A percentile compares a stretch with the other conserved stretches of the same genome.
phyloP scores from a whole-genome alignment of 768 basidiomycete genomes.

The Agrocybe pediades region DNA sequence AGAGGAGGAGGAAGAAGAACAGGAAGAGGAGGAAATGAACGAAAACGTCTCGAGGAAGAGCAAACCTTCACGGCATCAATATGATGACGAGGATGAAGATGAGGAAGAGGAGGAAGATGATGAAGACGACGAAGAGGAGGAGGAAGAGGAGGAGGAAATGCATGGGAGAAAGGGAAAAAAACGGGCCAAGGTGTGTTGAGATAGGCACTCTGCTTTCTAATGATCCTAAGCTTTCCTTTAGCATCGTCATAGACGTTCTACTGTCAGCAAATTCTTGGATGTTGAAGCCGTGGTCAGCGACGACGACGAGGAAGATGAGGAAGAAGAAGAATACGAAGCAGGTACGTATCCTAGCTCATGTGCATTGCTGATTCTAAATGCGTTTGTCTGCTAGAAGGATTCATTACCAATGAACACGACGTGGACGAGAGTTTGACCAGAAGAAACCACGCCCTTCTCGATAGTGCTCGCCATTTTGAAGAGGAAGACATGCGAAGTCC shows the following conservation, averaged over 20 bases:
- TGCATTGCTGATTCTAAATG: constrained; percentile 6
- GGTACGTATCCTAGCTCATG: constrained; percentile 32
- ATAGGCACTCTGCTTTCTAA: background rate
- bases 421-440: constrained; percentile 62
- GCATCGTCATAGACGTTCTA: constrained; percentile 67
- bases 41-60: constrained; percentile 35
- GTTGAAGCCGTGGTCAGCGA: constrained; percentile 95
- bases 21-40: constrained; percentile 42
- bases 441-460: constrained; percentile 69
- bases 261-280: constrained; percentile 87
- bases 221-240: constrained; percentile 23
- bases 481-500: constrained; percentile 79
- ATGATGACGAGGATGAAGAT: constrained; percentile 12
- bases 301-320: constrained; percentile 94
- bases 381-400: constrained; percentile 52
- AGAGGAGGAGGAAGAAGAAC: constrained; percentile 44
- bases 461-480: constrained; percentile 60
- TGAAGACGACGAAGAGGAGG: constrained; percentile 45
- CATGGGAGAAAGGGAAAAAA: constrained; percentile 53
- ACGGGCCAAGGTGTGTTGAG: constrained; percentile 55
- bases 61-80: constrained; percentile 20
- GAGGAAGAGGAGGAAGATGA: constrained; percentile 25
- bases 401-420: constrained; percentile 70
- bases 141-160: constrained; percentile 58
- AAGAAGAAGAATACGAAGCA: constrained; percentile 67